These are phyloP conservation scores for Porodaedalea pini DNA, from an alignment of 1,284 basidiomycete genomes.

Conservation along the genomic window DNA sequence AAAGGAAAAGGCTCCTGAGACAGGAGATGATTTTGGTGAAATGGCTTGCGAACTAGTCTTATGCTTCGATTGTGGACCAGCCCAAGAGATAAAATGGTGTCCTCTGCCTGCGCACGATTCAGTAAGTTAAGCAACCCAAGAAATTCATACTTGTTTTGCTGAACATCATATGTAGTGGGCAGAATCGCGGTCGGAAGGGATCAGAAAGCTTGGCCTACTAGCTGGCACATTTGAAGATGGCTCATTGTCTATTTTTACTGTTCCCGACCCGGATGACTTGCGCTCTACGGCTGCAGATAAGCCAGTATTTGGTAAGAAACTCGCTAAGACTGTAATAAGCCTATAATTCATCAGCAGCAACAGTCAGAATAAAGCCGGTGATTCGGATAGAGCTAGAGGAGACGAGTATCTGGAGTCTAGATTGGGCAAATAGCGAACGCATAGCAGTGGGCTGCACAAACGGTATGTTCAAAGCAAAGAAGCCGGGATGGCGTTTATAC, in stretches of 20 bases:
- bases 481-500: neutral
- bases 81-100: conserved; percentile 83
- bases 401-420: conserved; percentile 67
- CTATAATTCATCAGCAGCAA: neutral
- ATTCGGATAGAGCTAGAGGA: conserved; percentile 71
- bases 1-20: conserved; percentile 25
- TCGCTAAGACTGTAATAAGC: conserved; percentile 18
- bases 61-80: conserved; percentile 73
- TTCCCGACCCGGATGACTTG: conserved; percentile 72
- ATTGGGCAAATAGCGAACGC: conserved; percentile 82
- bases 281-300: conserved; percentile 26
- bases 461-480: conserved; percentile 46
- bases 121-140: conserved; percentile 29
- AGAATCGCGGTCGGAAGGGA: conserved; percentile 18
- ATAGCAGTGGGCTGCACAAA: conserved; percentile 80
- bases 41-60: conserved; percentile 73
- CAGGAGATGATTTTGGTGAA: conserved; percentile 32
- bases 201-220: conserved; percentile 76
- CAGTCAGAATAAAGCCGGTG: conserved; percentile 64
- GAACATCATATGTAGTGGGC: conserved; percentile 7
- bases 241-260: conserved; percentile 65
- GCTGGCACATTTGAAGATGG: conserved; percentile 85
- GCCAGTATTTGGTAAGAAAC: conserved; percentile 12
- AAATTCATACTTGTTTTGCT: neutral
- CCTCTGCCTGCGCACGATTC: conserved; percentile 75